These are phyloP conservation scores for Suhomyces sp. DNA, from an alignment of 805 yeast genomes.

Conservation along the genomic window DNA sequence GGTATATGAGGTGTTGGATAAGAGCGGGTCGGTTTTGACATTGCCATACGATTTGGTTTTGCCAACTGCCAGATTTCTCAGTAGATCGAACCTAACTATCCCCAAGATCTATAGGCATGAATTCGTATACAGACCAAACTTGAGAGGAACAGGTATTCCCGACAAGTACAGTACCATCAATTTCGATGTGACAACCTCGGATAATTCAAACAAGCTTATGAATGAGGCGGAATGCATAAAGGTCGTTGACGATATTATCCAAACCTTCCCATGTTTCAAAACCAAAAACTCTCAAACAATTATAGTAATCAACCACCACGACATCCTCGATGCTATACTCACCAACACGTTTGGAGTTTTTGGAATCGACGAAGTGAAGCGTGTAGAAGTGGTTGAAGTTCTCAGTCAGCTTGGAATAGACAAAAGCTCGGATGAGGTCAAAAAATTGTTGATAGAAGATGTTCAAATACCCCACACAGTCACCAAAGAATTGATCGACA, in stretches of 20 bases:
- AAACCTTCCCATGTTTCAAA: constrained; percentile 64
- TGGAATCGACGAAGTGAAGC: constrained; percentile 60
- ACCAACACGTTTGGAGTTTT: constrained; percentile 74
- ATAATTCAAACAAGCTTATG: constrained; percentile 41
- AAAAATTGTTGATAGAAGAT: constrained; percentile 42
- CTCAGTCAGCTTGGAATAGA: constrained; percentile 77
- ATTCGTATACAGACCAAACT: constrained; percentile 69
- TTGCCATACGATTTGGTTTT: constrained; percentile 85
- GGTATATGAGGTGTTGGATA: constrained; percentile 78
- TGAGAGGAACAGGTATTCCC: constrained; percentile 63
- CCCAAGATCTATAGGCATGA: constrained; percentile 73
- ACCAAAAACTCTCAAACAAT: constrained; percentile 45
- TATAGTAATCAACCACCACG: constrained; percentile 76
- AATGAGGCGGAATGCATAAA: constrained; percentile 89
- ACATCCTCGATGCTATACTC: constrained; percentile 63
- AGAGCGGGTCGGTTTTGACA: constrained; percentile 83
- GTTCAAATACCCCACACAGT: constrained; percentile 78
- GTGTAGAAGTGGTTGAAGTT: constrained; percentile 62
- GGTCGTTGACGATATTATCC: constrained; percentile 71
- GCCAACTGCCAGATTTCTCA: constrained; percentile 83
- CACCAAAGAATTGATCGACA: constrained; percentile 68
- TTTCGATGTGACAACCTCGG: constrained; percentile 73
- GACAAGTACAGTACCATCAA: constrained; percentile 76
- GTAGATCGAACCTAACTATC: constrained; percentile 51
- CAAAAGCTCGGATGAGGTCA: constrained; percentile 58